Evolutionary conservation across 352 stramenopile species (phyloP).

Genomic region (Paralagenidium karlingii): DNA sequence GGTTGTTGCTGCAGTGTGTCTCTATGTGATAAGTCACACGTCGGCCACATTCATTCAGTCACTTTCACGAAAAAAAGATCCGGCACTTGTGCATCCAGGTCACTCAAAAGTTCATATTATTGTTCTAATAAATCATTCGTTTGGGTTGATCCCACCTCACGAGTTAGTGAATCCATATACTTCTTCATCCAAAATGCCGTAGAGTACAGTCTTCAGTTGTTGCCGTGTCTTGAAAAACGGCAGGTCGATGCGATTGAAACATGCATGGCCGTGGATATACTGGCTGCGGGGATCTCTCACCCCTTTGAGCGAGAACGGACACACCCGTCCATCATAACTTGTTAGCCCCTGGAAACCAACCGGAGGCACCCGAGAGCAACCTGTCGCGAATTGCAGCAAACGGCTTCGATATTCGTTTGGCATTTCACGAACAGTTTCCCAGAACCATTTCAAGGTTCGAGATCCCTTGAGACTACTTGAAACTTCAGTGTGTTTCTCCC

Average conservation of each 20-base stretch:
- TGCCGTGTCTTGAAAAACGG: constrained; percentile 86
- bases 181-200: constrained; percentile 36
- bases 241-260: constrained; percentile 88
- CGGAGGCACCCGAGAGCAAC: constrained; percentile 2
- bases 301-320: constrained; percentile 3
- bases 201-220: constrained; percentile 56
- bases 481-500: constrained; percentile 74
- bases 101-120: too few species aligned
- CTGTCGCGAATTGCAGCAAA: constrained; percentile 5
- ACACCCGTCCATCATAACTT: not conserved
- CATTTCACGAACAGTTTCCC: constrained; percentile 16
- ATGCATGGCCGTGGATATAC: constrained; percentile 67
- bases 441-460: constrained; percentile 26
- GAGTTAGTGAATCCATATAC: constrained; percentile 55
- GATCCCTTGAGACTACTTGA: constrained; percentile 19
- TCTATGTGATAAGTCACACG: too few species aligned
- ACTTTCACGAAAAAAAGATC: too few species aligned
- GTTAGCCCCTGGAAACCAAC: constrained; percentile 3
- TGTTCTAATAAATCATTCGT: too few species aligned
- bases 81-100: too few species aligned
- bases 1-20: too few species aligned
- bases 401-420: constrained; percentile 4
- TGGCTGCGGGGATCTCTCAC: too few species aligned
- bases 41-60: too few species aligned
- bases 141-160: too few species aligned